Evolutionary conservation across 345 rosid species (phyloP).

Genomic region (Aurinia saxatilis): DNA sequence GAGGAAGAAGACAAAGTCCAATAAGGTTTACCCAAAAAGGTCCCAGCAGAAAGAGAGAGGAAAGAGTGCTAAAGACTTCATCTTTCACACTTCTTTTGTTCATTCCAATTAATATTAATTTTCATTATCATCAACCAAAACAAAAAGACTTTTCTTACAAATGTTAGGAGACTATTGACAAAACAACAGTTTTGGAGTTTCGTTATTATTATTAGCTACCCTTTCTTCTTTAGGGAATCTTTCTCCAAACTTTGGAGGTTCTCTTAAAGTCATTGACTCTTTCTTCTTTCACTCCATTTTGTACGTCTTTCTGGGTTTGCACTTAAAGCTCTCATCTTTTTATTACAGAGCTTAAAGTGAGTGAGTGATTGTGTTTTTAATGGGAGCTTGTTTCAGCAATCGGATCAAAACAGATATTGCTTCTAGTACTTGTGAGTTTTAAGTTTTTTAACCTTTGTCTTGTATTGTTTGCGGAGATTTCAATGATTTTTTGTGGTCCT

Average conservation of each 20-base stretch:
- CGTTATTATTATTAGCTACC: not conserved
- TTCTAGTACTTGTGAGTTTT: conserved; percentile 50
- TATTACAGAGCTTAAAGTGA: not conserved
- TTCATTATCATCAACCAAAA: not conserved
- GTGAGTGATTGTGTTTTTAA: conserved; percentile 20
- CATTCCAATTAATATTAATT: not conserved
- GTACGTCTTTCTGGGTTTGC: conserved; percentile 22
- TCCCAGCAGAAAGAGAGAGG: conserved; percentile 7
- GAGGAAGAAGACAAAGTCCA: conserved; percentile 24
- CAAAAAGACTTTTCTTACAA: conserved; percentile 1
- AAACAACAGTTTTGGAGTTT: no score
- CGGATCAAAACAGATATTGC: conserved; percentile 78
- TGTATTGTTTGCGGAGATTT: not conserved
- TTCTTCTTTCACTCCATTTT: conserved; percentile 1
- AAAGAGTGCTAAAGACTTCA: not conserved
- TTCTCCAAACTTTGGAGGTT: not conserved
- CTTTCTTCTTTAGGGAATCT: not conserved
- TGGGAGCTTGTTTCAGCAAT: conserved; percentile 90
- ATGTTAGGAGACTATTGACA: not conserved
- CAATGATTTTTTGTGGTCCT: not conserved
- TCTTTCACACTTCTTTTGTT: conserved; percentile 14
- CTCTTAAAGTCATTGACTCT: not conserved
- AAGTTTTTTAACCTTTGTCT: not conserved
- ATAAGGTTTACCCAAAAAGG: conserved; percentile 2
- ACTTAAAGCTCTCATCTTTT: not conserved